Evolutionary conservation across 1,139 yeast genomes (phyloP).

Genomic region (Meyerozyma athensensis): DNA sequence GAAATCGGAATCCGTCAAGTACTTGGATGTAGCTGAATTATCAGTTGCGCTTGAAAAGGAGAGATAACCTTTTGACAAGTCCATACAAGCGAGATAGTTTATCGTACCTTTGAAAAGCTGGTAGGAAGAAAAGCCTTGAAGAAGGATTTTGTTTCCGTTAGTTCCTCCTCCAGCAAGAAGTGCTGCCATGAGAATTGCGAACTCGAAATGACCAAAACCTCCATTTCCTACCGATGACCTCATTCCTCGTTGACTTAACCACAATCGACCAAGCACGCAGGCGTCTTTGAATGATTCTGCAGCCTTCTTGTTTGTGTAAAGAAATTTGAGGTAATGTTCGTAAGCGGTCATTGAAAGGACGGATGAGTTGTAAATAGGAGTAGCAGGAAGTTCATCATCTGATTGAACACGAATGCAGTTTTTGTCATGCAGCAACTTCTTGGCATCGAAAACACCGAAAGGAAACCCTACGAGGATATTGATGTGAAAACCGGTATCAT

Average conservation of each 20-base stretch:
- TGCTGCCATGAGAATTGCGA: constrained; percentile 75
- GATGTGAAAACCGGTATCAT: constrained; percentile 66
- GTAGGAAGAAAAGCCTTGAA: constrained; percentile 87
- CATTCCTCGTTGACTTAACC: constrained; percentile 87
- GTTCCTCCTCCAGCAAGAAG: constrained; percentile 81
- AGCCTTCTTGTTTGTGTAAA: constrained; percentile 70
- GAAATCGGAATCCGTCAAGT: constrained; percentile 54
- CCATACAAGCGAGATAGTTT: constrained; percentile 75
- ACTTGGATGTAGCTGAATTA: constrained; percentile 43
- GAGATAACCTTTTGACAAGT: constrained; percentile 59
- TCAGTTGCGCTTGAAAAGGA: constrained; percentile 60
- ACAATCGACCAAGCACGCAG: constrained; percentile 76
- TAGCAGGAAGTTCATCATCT: constrained; percentile 56
- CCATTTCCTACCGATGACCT: constrained; percentile 57
- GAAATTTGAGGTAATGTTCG: constrained; percentile 64
- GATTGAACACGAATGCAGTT: constrained; percentile 71
- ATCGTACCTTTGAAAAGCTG: constrained; percentile 88
- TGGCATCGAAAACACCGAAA: constrained; percentile 61
- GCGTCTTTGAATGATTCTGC: constrained; percentile 90
- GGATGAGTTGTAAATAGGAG: constrained; percentile 83
- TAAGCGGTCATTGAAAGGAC: constrained; percentile 65
- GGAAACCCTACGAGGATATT: constrained; percentile 74
- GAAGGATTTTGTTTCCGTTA: constrained; percentile 66
- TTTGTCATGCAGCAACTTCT: constrained; percentile 73
- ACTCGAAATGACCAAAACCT: constrained; percentile 93